Conservation (phyloP, 1,284 basidiomycete genomes). For the Microbotryum scabiosae region DNA sequence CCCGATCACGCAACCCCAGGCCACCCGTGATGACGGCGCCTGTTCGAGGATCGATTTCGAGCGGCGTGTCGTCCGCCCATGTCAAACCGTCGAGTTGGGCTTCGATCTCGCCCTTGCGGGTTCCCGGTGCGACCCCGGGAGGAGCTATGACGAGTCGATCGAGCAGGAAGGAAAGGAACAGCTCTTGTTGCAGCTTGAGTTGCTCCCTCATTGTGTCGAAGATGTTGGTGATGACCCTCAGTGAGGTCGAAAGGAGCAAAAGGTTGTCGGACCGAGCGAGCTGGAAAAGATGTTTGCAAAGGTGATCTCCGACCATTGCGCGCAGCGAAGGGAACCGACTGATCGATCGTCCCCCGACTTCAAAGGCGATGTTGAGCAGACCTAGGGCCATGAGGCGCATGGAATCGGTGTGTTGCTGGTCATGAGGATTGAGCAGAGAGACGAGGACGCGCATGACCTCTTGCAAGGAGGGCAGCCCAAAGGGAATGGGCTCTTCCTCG, state of each 20-base stretch:
- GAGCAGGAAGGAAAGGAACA: conserved; percentile 87
- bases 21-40: too few relatives aligned
- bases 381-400: conserved; percentile 83
- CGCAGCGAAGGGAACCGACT: conserved; percentile 57
- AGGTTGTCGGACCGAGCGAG: conserved; percentile 82
- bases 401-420: conserved; percentile 91
- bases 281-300: conserved; percentile 88
- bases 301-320: conserved; percentile 69
- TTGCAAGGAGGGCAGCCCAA: conserved; percentile 83
- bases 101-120: conserved; percentile 39
- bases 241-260: conserved; percentile 64
- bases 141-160: conserved; percentile 59
- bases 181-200: conserved; percentile 92
- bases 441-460: conserved; percentile 91
- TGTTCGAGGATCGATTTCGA: neutral
- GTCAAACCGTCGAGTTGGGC: conserved; percentile 33
- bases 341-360: conserved; percentile 69
- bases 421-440: conserved; percentile 88
- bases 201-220: conserved; percentile 79
- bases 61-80: conserved; percentile 25
- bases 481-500: conserved; percentile 40
- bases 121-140: conserved; percentile 34
- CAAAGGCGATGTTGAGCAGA: conserved; percentile 81
- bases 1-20: neutral
- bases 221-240: conserved; percentile 79